Evolutionary conservation across 1,284 basidiomycete genomes (phyloP).

Genomic region (Leccinum fallax): DNA sequence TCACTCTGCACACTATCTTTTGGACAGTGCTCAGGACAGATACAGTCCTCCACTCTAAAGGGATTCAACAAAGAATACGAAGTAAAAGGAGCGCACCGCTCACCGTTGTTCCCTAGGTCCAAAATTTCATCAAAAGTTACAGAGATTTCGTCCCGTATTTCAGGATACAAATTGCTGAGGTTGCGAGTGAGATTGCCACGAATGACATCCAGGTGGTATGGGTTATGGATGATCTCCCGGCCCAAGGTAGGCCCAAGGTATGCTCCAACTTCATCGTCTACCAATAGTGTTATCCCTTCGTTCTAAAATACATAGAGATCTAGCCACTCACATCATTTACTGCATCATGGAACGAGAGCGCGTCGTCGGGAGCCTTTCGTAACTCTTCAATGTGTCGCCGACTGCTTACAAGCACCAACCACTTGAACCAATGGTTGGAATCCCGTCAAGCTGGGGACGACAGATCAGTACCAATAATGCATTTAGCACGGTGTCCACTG

Average conservation of each 20-base stretch:
- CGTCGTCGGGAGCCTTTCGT: constrained; percentile 40
- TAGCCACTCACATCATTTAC: constrained; percentile 33
- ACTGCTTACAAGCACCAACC: constrained; percentile 39
- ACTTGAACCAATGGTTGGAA: constrained; percentile 24
- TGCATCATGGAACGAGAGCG: constrained; percentile 39
- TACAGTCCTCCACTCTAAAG: neutral
- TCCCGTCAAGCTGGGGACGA: constrained; percentile 7
- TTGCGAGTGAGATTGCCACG: too few relatives aligned
- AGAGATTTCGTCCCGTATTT: constrained; percentile 9
- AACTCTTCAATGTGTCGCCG: constrained; percentile 44
- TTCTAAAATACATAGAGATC: neutral
- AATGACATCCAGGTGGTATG: too few relatives aligned
- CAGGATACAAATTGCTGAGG: too few relatives aligned
- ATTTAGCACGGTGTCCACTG: too few relatives aligned
- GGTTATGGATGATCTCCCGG: too few relatives aligned
- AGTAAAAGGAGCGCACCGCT: neutral
- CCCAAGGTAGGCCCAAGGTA: constrained; percentile 25
- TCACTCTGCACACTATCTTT: neutral
- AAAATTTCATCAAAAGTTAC: constrained; percentile 30
- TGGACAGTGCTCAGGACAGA: neutral
- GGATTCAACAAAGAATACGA: neutral
- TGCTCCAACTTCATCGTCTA: constrained; percentile 27
- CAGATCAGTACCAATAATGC: too few relatives aligned
- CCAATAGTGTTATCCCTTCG: neutral
- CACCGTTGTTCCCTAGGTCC: constrained; percentile 15